phyloP scores from a whole-genome alignment of 768 basidiomycete species.

The Cyclocybe aegerita region DNA sequence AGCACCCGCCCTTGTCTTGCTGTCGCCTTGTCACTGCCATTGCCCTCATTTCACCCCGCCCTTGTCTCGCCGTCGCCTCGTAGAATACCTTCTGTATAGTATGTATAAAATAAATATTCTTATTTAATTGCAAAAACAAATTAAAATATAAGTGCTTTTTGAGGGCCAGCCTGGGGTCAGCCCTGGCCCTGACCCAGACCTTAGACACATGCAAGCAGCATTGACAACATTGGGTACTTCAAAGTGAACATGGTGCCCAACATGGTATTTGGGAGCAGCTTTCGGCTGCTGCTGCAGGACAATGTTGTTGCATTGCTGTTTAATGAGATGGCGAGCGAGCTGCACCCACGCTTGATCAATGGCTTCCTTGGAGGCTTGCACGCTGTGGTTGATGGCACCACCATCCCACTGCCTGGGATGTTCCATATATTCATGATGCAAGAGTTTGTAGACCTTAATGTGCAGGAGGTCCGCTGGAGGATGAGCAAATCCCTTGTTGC shows the following conservation, averaged over 20 bases:
- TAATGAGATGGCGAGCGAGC: slow-evolving; percentile 13
- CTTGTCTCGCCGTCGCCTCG: too few relatives aligned
- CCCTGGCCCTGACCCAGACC: slow-evolving; percentile 6
- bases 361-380: slow-evolving; percentile 6
- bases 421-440: slow-evolving; percentile 14
- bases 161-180: slow-evolving; percentile 9
- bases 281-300: too few relatives aligned
- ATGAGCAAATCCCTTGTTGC: slow-evolving; percentile 15
- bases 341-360: slow-evolving; percentile 7
- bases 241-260: slow-evolving; percentile 16
- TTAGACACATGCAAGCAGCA: slow-evolving; percentile 15
- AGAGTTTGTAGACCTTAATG: slow-evolving; percentile 10
- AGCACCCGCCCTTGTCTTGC: too few relatives aligned
- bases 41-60: not conserved
- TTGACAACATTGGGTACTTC: slow-evolving; percentile 20
- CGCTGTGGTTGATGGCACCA: slow-evolving; percentile 9
- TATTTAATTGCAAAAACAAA: too few relatives aligned
- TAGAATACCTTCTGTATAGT: too few relatives aligned
- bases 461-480: slow-evolving; percentile 12
- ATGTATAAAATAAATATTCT: too few relatives aligned
- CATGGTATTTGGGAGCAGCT: slow-evolving; percentile 8
- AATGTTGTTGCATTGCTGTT: too few relatives aligned
- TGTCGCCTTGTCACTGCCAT: too few relatives aligned
- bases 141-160: slow-evolving; percentile 12
- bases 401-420: slow-evolving; percentile 2